Base-by-base conservation (phyloP, 2,329 filamentous ascomycete genomes). In the Fusarium nelsonii region DNA sequence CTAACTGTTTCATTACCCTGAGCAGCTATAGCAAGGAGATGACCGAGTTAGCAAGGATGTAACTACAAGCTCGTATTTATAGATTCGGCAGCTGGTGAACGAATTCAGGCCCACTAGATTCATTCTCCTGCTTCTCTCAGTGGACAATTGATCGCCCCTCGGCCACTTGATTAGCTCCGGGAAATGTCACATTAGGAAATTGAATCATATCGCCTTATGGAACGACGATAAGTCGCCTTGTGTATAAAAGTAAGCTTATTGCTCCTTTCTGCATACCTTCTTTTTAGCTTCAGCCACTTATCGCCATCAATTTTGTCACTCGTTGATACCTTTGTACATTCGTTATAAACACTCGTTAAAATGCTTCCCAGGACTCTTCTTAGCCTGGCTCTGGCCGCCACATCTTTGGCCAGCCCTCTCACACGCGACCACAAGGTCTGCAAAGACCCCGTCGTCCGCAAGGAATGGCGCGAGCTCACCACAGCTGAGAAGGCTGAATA, bases 401-500 rank as follows among this genome's bases (percentile, higher is more conserved):
- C 44, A 0, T 30, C 62, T 0, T 16, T 58, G 6, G 61, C 59
- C 0, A 59, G 26, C 6, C 61, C 61, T 10, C 18, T 59, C 8
- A 1, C 45, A 4, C 60, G 52, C 3, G 60, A 45, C 1, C 12
- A 20, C 2, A 15, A 9, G 15, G 18, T 14, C 14, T 65, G 62
- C 15, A 32, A 41, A 4, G 8, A 59, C 0, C 62, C 62, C 2
- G 60, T 52, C 15, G 20, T 65, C 10, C 62, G 62, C 0, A 65
- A 65, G 30, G 62, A 65, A 52, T 65, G 62, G 62, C 62, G 62
- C 3, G 62, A 65, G 30, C 62, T 65, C 15, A 65, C 60, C 3
- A 15, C 20, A 3, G 30, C 60, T 1, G 62, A 65, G 8, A 58
- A 65, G 39, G 16, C 32, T 0, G 62, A 65, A 14, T 65, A 65